Percentiles rank a stretch among this genome's conserved stretches.
Evolutionary conservation across 257 asterid genomes (phyloP).

Genomic region (Fraxinus anomala): DNA sequence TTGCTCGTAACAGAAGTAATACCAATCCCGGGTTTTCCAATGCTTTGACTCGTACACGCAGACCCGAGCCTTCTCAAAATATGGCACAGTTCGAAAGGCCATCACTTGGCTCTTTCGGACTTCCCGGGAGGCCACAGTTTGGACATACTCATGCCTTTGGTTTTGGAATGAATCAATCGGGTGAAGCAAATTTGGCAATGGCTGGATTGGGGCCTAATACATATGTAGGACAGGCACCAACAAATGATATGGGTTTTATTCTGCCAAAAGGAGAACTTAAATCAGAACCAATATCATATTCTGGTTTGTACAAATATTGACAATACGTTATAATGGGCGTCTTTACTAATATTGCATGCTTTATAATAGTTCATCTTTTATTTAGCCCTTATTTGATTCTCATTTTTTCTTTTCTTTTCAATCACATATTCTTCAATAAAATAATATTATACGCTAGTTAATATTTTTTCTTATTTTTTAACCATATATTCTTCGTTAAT

Average conservation of each 20-base stretch:
- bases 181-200: conserved; percentile 40
- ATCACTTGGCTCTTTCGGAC: conserved; percentile 39
- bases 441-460: too few relatives aligned
- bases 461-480: too few relatives aligned
- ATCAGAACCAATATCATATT: conserved; percentile 51
- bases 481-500: too few relatives aligned
- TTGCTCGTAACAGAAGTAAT: conserved; percentile 69
- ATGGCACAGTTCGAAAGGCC: conserved; percentile 50
- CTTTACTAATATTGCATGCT: too few relatives aligned
- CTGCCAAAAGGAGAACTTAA: conserved; percentile 60
- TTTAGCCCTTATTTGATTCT: too few relatives aligned
- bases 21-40: conserved; percentile 33
- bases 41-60: conserved; percentile 38
- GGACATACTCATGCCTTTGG: conserved; percentile 53
- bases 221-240: conserved; percentile 42
- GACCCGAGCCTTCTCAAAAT: conserved; percentile 56
- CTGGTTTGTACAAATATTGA: conserved; percentile 24
- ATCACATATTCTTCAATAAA: too few relatives aligned
- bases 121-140: conserved; percentile 43
- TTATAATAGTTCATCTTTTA: too few relatives aligned
- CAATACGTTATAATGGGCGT: too few relatives aligned
- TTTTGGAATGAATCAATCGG: conserved; percentile 56
- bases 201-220: conserved; percentile 49
- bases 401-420: too few relatives aligned
- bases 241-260: conserved; percentile 45